Percentiles rank a stretch among this genome's conserved stretches.
phyloP scores from a whole-genome alignment of 2,329 filamentous ascomycete species.

The Pyricularia pennisetigena region DNA sequence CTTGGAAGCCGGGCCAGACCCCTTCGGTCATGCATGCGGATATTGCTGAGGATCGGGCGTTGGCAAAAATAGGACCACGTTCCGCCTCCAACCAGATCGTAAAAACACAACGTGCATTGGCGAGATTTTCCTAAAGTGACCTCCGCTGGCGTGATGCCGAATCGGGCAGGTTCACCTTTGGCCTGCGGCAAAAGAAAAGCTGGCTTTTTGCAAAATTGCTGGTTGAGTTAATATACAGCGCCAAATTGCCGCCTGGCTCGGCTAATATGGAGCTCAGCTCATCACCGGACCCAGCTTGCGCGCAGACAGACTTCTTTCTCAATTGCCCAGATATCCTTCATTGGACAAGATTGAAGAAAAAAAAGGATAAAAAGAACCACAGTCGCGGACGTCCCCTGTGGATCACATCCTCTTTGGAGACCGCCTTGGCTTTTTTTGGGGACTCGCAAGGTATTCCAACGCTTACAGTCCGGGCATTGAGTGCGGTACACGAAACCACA shows the following conservation, averaged over 20 bases:
- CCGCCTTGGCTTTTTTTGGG: neutral
- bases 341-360: neutral
- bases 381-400: neutral
- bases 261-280: neutral
- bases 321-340: neutral
- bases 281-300: neutral
- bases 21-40: neutral
- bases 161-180: neutral
- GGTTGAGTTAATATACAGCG: neutral
- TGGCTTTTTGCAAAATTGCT: neutral
- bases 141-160: neutral
- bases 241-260: neutral
- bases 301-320: neutral
- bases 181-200: neutral
- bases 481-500: neutral
- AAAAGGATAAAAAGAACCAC: neutral
- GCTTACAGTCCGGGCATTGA: neutral
- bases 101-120: neutral
- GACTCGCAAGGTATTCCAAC: neutral
- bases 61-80: neutral
- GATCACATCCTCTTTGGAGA: neutral
- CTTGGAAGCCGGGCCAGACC: neutral
- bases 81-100: neutral
- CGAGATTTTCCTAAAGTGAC: neutral
- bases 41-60: neutral